Evolutionary conservation across 192 early-diverging fungal genomes (phyloP), one percentile per base, ranked within the genome.

Genomic region (Allomyces arbusculus): DNA sequence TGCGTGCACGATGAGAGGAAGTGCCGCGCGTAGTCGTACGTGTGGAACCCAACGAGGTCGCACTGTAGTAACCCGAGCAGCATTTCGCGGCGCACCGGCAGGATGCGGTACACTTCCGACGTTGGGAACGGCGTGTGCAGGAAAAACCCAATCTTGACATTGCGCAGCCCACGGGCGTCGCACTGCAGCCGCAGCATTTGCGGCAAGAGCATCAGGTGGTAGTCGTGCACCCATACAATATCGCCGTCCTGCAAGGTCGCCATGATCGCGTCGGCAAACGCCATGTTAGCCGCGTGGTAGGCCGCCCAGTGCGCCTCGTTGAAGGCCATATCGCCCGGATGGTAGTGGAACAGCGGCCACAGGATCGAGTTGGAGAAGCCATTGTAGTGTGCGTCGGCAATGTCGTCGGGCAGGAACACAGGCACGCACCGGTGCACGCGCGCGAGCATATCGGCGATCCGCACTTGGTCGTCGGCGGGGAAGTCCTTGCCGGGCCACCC

Each of bases 331-430:
- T 99, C 97, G 62, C 94, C 92, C 11, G 94, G 93, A 70, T 97
- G 93, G 76, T 99, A 99, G 76, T 99, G 97, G 80, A 99, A 99
- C 63, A 99, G 77, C 7, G 97, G 97, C 96, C 94, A 97, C 50
- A 99, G 84, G 65, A 99, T 95, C 70, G 90, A 91, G 73, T 44
- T 23, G 25, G 92, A 94, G 79, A 99, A 97, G 7, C 97, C 97
- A 65, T 95, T 94, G 79, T 99, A 99, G 77, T 98, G 92, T 71
- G 81, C 81, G 74, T 95, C 91, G 14, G 95, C 97, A 10, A 94
- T 74, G 25, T 92, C 87, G 69, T 98, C 89, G 65, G 87, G 82
- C 64, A 99, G 78, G 77, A 96, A 97, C 28, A 99, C 92, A 3
- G 97, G 95, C 45, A 91, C 76, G 66, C 91, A 91, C 1, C 87